Conservation (phyloP, 441 rosid species). For the Adansonia gregorii region DNA sequence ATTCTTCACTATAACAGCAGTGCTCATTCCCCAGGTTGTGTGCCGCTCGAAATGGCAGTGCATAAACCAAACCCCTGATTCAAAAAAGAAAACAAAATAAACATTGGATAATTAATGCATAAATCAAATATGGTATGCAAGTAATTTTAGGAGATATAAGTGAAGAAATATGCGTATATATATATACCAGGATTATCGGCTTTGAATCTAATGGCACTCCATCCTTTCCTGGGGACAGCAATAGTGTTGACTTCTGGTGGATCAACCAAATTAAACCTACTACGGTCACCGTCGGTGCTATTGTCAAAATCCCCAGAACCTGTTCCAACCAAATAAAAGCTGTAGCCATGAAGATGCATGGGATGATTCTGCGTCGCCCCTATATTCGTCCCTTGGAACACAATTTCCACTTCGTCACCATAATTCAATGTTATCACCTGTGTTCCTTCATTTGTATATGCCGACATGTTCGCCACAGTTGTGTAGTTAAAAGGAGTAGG, state of each 20-base stretch:
- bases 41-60: slow-evolving; percentile 35
- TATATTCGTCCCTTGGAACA: slow-evolving; percentile 53
- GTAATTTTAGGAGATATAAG: too few relatives aligned
- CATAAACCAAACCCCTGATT: slow-evolving; percentile 54
- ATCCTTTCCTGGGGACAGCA: slow-evolving; percentile 52
- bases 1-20: slow-evolving; percentile 48
- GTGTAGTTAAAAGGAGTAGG: slow-evolving; percentile 41
- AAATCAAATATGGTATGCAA: neutral
- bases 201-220: slow-evolving; percentile 49
- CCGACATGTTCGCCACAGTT: slow-evolving; percentile 23
- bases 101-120: neutral
- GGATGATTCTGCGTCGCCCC: slow-evolving; percentile 43
- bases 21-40: slow-evolving; percentile 56
- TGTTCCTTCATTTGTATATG: slow-evolving; percentile 32
- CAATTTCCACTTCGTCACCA: slow-evolving; percentile 45
- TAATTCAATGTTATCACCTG: slow-evolving; percentile 37
- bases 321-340: slow-evolving; percentile 48
- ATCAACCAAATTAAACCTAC: slow-evolving; percentile 41
- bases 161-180: too few relatives aligned
- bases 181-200: slow-evolving; percentile 50
- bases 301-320: slow-evolving; percentile 48
- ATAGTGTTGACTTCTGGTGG: slow-evolving; percentile 49
- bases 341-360: slow-evolving; percentile 61
- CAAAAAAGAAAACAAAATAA: neutral
- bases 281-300: slow-evolving; percentile 12